These are phyloP conservation scores for Candida namnaoensis DNA, from an alignment of 805 yeast genomes.

Conservation along the genomic window DNA sequence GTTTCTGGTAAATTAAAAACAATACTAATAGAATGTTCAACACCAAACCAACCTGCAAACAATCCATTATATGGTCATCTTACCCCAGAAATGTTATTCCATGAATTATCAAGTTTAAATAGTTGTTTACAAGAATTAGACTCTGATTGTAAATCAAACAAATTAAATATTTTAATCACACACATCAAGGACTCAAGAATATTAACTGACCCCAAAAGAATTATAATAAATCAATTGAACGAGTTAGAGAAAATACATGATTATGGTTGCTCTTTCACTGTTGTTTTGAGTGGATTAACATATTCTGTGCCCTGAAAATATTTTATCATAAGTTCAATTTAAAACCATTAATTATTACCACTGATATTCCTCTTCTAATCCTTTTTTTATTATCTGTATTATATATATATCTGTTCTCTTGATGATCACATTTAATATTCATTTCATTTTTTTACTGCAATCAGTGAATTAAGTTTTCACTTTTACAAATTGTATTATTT, in stretches of 20 bases:
- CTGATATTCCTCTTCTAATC: not conserved
- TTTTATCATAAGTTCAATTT: no score
- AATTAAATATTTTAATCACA: slow-evolving; percentile 15
- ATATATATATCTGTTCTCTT: no score
- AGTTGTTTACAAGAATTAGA: slow-evolving; percentile 3
- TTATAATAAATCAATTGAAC: slow-evolving; percentile 41
- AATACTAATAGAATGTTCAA: slow-evolving; percentile 75
- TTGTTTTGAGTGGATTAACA: slow-evolving; percentile 49
- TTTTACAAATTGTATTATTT: no score
- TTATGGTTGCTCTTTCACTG: slow-evolving; percentile 37
- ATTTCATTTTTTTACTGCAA: no score
- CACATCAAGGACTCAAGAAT: slow-evolving; percentile 40
- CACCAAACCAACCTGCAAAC: slow-evolving; percentile 31
- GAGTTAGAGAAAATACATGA: slow-evolving; percentile 24
- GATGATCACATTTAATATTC: no score
- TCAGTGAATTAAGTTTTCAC: no score
- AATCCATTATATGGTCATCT: slow-evolving; percentile 71
- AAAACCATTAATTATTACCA: not conserved
- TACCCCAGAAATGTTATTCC: slow-evolving; percentile 54
- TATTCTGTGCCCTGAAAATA: slow-evolving; percentile 13
- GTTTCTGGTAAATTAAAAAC: slow-evolving; percentile 33
- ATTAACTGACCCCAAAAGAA: slow-evolving; percentile 45
- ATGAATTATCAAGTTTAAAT: slow-evolving; percentile 37
- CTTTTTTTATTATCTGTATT: no score
- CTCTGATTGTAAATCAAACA: slow-evolving; percentile 5